Base-by-base conservation (phyloP, 2,329 filamentous ascomycete species). In the Lasiodiplodia gonubiensis region DNA sequence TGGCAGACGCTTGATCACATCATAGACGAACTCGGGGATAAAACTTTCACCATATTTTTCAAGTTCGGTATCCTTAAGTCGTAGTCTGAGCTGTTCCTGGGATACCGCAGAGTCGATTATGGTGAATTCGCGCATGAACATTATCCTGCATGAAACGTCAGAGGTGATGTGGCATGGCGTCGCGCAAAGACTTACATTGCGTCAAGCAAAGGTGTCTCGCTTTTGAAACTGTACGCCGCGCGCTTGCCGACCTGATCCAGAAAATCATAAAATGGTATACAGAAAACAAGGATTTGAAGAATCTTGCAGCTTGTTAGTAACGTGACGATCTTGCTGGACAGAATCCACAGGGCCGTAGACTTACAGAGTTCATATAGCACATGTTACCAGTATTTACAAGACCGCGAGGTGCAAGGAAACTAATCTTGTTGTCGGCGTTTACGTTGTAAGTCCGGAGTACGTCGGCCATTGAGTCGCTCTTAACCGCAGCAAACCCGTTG, bases 331-430 rank as follows among this genome's bases (percentile, higher is more conserved):
- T n/a, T 42, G 10, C 7, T 46, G n/a, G 8, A 27, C 14, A 10
- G 18, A 21, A 6, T 4, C 18, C n/a, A 21, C 18, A n/a, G 14
- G 25, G 21, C 12, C 12, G 37, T 18, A 4, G 23, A 82, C 92
- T 82, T 85, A 97, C 94, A 70, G 95, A 97, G 83, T 98, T 99
- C 95, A 99, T 98, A 81, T 99, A 99, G 81, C 95, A 99, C 92
- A 98, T 96, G 77, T 99, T 98, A 60, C 95, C 95, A 49, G 94
- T 96, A 80, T 99, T 99, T 72, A 97, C 92, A 75, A 99, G 86
- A 59, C 95, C 95, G 71, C 94, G 88, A 61, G 95, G 95, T 80
- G 98, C 93, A 61, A 99, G 85, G 75, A 97, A 97, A 21, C 91
- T 85, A 71, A 94, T 83, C 73, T 90, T 92, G 68, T 85, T 82